A percentile compares a stretch with the other conserved stretches of the same genome.
phyloP scores from a whole-genome alignment of 2,329 filamentous ascomycete species.

The Camptophora hylomeconis region DNA sequence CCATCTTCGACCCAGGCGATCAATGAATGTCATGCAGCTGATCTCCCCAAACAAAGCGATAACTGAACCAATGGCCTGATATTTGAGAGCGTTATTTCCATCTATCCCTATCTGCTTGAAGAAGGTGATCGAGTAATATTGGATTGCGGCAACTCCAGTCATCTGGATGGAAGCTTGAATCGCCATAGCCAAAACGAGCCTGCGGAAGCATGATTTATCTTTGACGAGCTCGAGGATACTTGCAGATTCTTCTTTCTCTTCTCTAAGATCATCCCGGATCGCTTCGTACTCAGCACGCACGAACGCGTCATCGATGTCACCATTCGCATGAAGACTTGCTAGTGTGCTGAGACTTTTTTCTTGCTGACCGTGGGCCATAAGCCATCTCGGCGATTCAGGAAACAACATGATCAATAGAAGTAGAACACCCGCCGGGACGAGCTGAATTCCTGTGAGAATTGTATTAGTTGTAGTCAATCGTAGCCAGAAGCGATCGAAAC shows the following conservation, averaged over 20 bases:
- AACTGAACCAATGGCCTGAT: no score
- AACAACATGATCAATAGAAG: slow-evolving; percentile 42
- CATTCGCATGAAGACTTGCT: slow-evolving; percentile 51
- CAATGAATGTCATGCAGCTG: no score
- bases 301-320: slow-evolving; percentile 39
- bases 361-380: slow-evolving; percentile 9
- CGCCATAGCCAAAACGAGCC: no score
- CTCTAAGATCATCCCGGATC: slow-evolving; percentile 3
- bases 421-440: slow-evolving; percentile 45
- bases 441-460: slow-evolving; percentile 50
- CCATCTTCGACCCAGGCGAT: slow-evolving; percentile 25
- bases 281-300: slow-evolving; percentile 5
- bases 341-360: slow-evolving; percentile 35
- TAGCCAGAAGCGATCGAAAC: slow-evolving; percentile 37
- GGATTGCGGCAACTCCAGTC: no score
- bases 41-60: no score
- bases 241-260: slow-evolving; percentile 1
- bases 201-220: no score
- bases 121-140: no score
- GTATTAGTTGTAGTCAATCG: slow-evolving; percentile 43
- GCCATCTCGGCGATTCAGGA: slow-evolving; percentile 11
- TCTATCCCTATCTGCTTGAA: no score
- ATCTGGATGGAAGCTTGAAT: no score
- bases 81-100: no score
- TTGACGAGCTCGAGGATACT: background rate